Conservation (phyloP, 371 early-diverging fungal genomes). For the Mucor piriformis region DNA sequence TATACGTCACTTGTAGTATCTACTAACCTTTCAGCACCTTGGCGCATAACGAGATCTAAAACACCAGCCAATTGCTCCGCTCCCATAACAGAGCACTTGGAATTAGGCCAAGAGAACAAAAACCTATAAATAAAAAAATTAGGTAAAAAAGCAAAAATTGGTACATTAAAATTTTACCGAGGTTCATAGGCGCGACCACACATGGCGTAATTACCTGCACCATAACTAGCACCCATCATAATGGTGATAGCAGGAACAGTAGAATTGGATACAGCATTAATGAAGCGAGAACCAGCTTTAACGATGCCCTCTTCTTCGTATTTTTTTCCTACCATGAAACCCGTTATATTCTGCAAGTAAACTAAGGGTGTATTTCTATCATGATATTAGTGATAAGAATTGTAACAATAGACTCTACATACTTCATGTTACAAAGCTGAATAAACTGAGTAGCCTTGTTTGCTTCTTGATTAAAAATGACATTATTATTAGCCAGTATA, state of each 20-base stretch:
- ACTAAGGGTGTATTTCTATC: constrained; percentile 65
- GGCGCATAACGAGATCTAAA: constrained; percentile 72
- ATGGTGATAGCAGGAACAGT: constrained; percentile 76
- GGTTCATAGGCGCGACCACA: constrained; percentile 76
- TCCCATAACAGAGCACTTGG: constrained; percentile 80
- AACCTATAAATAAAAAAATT: constrained; percentile 44
- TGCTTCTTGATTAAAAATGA: constrained; percentile 71
- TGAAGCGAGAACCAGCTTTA: constrained; percentile 77
- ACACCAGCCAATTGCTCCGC: constrained; percentile 76
- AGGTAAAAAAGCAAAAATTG: neutral
- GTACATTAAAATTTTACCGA: constrained; percentile 31
- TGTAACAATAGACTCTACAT: constrained; percentile 13
- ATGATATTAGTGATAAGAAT: neutral
- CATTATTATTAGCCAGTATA: constrained; percentile 75
- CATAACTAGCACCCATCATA: constrained; percentile 78
- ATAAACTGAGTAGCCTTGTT: constrained; percentile 83
- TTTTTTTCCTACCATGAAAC: constrained; percentile 80
- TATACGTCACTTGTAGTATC: neutral
- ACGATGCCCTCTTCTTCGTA: constrained; percentile 81
- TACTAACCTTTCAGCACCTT: constrained; percentile 63
- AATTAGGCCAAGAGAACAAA: constrained; percentile 79
- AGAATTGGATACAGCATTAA: constrained; percentile 78
- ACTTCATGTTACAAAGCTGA: constrained; percentile 74
- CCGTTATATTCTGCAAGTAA: constrained; percentile 78
- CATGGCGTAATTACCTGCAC: constrained; percentile 87